phyloP scores from a whole-genome alignment of 2,329 filamentous ascomycete species.

The Colletotrichum sp. region DNA sequence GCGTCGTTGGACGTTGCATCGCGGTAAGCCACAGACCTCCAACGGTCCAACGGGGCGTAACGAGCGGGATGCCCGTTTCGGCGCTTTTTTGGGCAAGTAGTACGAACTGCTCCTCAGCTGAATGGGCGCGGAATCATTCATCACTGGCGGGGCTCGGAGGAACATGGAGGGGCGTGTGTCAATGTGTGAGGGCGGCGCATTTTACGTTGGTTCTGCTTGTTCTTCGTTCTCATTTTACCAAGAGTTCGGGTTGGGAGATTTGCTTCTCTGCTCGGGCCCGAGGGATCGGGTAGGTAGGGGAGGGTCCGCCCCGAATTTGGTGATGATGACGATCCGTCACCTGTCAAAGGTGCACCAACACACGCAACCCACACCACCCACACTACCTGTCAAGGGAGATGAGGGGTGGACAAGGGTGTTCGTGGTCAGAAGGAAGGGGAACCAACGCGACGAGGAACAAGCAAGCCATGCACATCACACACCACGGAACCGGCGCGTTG shows the following conservation, averaged over 20 bases:
- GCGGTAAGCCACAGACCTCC: neutral
- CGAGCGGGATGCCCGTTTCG: neutral
- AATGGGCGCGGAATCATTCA: neutral
- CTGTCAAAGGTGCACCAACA: neutral
- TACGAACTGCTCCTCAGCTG: neutral
- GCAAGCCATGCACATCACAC: neutral
- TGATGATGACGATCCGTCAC: neutral
- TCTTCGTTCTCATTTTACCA: neutral
- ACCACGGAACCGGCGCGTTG: neutral
- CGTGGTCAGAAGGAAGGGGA: neutral
- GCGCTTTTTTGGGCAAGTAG: neutral
- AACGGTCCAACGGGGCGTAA: neutral
- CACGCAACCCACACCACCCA: neutral
- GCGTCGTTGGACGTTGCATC: neutral
- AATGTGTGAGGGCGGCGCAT: neutral
- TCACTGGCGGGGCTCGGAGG: neutral
- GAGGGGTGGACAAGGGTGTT: neutral
- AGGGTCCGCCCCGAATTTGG: neutral
- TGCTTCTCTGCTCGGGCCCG: neutral
- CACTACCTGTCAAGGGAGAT: neutral
- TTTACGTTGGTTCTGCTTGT: neutral
- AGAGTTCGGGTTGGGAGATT: neutral
- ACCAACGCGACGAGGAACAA: neutral
- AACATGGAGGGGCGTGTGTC: neutral
- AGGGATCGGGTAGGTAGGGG: neutral